Conservation (phyloP, 495 filamentous ascomycete species). For the Pyrenula massariospora region DNA sequence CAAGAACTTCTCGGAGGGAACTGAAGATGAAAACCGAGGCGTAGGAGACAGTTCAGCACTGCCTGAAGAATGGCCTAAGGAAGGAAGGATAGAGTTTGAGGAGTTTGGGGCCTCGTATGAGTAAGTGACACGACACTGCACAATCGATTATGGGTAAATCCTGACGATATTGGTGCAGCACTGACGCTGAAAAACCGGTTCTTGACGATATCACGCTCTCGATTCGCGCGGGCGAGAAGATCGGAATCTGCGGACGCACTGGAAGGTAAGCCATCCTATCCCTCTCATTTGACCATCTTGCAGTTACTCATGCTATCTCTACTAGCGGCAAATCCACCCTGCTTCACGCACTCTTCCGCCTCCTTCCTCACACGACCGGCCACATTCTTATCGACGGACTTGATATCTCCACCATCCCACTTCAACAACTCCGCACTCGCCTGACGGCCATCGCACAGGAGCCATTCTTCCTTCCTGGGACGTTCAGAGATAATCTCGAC, state of each 20-base stretch:
- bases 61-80: constrained; percentile 34
- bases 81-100: constrained; percentile 38
- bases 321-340: constrained; percentile 36
- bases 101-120: constrained; percentile 23
- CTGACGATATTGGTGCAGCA: too few species aligned
- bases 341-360: constrained; percentile 40
- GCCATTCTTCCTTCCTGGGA: constrained; percentile 38
- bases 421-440: constrained; percentile 31
- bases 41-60: constrained; percentile 22
- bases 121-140: background rate
- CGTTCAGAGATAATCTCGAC: constrained; percentile 34
- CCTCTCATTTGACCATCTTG: background rate
- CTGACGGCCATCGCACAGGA: constrained; percentile 46
- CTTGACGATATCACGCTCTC: constrained; percentile 6
- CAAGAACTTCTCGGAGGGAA: constrained; percentile 37
- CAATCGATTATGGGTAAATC: background rate
- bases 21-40: constrained; percentile 33
- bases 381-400: constrained; percentile 35
- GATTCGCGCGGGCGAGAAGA: constrained; percentile 22
- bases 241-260: constrained; percentile 33
- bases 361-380: constrained; percentile 33
- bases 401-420: constrained; percentile 32
- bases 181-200: background rate
- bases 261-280: constrained; percentile 2
- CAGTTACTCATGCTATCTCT: background rate